Percentiles rank a stretch among this genome's conserved stretches.
These are phyloP conservation scores for Penicillium arizonense DNA, from an alignment of 495 filamentous ascomycete species.

Conservation along the genomic window DNA sequence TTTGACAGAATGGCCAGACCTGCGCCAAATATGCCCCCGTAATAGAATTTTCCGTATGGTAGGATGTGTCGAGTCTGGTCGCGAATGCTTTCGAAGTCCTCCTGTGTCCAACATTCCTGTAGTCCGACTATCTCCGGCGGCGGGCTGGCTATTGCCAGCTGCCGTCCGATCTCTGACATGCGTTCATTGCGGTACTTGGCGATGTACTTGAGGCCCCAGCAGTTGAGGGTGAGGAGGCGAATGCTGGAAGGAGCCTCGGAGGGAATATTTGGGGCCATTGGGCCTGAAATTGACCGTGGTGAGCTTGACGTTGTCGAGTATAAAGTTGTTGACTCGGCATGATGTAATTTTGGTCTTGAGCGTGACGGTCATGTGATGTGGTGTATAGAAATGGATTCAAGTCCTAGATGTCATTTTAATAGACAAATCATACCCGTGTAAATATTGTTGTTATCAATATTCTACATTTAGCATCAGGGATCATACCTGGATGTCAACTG, in stretches of 20 bases:
- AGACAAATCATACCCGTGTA: no score
- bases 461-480: no score
- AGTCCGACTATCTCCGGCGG: conserved; percentile 84
- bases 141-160: conserved; percentile 64
- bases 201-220: conserved; percentile 93
- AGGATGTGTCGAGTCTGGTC: conserved; percentile 69
- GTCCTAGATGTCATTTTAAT: no score
- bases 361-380: no score
- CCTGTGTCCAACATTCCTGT: conserved; percentile 93
- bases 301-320: background rate
- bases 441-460: no score
- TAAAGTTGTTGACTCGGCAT: background rate
- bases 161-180: conserved; percentile 77
- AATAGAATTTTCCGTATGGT: conserved; percentile 95
- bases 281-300: background rate
- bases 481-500: no score
- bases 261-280: conserved; percentile 19
- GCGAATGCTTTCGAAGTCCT: conserved; percentile 84
- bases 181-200: conserved; percentile 77
- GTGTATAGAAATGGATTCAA: no score
- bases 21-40: conserved; percentile 82
- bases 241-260: conserved; percentile 44
- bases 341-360: no score
- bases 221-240: conserved; percentile 83
- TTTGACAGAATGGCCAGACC: conserved; percentile 89